A percentile compares a stretch with the other conserved stretches of the same genome.
These are phyloP conservation scores for Aspergillus japonicus DNA, from an alignment of 2,329 filamentous ascomycete species.

Conservation along the genomic window DNA sequence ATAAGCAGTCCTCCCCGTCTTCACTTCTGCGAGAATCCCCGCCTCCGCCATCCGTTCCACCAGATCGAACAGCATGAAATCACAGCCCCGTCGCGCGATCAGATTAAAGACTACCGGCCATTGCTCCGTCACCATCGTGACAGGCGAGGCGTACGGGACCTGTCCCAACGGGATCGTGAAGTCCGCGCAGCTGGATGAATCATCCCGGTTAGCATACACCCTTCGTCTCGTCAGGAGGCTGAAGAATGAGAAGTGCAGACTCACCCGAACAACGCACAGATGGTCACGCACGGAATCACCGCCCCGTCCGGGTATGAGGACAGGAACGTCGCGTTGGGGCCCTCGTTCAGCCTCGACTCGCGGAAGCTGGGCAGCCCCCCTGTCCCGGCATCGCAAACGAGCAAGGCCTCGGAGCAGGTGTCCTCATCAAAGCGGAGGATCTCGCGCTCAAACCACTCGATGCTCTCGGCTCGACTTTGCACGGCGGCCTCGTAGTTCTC, in stretches of 20 bases:
- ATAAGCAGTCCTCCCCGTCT: conserved; percentile 11
- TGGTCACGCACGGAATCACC: not conserved
- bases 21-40: conserved; percentile 8
- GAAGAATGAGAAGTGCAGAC: not conserved
- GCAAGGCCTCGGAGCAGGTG: conserved; percentile 28
- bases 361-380: conserved; percentile 23
- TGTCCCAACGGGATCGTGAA: conserved; percentile 14
- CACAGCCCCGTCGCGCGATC: conserved; percentile 15
- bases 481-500: conserved; percentile 7
- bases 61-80: conserved; percentile 16
- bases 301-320: conserved; percentile 3
- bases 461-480: not conserved
- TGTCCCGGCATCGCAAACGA: conserved; percentile 27
- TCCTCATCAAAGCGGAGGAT: conserved; percentile 20
- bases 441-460: conserved; percentile 28
- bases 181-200: conserved; percentile 5
- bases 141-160: conserved; percentile 9
- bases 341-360: conserved; percentile 11
- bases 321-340: conserved; percentile 13
- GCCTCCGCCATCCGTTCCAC: conserved; percentile 10
- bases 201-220: no score
- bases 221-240: not conserved
- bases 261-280: conserved; percentile 18
- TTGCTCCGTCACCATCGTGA: conserved; percentile 6
- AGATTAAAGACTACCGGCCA: conserved; percentile 12